Base-by-base conservation (phyloP, 192 early-diverging fungal genomes). In the Obelidium mucronatum region DNA sequence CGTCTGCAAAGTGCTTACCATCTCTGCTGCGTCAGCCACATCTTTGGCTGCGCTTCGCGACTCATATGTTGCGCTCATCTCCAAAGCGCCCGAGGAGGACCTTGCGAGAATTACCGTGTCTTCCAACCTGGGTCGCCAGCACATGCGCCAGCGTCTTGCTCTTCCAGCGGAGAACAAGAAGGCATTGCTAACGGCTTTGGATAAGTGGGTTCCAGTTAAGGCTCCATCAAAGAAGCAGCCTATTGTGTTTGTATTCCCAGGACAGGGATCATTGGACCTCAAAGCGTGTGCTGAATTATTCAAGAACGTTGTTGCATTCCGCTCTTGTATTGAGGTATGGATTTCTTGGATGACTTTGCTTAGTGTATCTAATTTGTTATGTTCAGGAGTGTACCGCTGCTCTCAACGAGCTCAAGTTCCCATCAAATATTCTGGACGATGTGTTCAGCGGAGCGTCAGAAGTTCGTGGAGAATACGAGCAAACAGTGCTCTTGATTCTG, bases 171-270 rank as follows among this genome's bases (percentile, higher is more conserved):
- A 22, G 11, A 51, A 8, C 48, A 51, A 51, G 48, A 22, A 51
- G 48, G 8, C 48, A 51, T 22, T 51, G 11, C 22, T 51, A 22
- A 22, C 48, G 8, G 22, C 48, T 8, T 51, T 51, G 48, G 22
- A 51, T 8, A 51, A 51, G 22, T 51, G 48, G 48, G 48, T 22
- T 8, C 48, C 48, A 51, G 48, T 22, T 51, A 51, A 51, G 22
- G 48, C 48, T 51, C 11, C 48, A 22, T n/a, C n/a, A n/a, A 51
- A 51, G 48, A 51, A 51, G 48, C 48, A 51, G 48, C 48, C 48
- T 22, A 51, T 67, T 58, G 66, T 67, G 15, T 37, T 67, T 37
- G 66, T 67, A 2, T 67, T 67, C 53, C 66, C 66, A 15, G 66
- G 66, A 37, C 66, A 67, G 2, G 35, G 33, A 15, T 67, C 66